Percentiles rank a stretch among this genome's conserved stretches.
Conservation (phyloP, 805 yeast genomes). For the Kluyveromyces aestuarii region DNA sequence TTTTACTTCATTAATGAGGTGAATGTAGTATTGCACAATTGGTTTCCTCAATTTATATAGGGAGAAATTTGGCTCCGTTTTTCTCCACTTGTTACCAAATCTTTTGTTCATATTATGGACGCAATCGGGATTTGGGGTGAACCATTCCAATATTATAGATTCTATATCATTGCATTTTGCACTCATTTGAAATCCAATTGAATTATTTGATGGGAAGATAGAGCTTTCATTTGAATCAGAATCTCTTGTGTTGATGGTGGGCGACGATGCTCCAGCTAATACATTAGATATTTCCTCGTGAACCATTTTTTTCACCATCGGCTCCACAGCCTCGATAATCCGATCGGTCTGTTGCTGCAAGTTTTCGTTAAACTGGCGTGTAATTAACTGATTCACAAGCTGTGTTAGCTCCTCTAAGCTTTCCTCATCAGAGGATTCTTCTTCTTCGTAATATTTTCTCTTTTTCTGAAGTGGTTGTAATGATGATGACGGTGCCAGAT, state of each 20-base stretch:
- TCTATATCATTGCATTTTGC: constrained; percentile 15
- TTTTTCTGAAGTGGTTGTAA: background rate
- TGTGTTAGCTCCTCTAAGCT: constrained; percentile 1
- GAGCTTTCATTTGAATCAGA: background rate
- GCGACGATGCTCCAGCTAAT: background rate
- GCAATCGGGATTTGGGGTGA: constrained; percentile 27
- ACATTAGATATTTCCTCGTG: background rate
- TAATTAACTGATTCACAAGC: constrained; percentile 1
- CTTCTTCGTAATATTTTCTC: background rate
- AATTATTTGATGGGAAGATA: background rate
- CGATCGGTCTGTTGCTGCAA: constrained; percentile 3
- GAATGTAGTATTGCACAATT: constrained; percentile 25
- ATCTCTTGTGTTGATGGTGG: background rate
- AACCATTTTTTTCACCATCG: constrained; percentile 2
- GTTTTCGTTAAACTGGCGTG: constrained; percentile 1
- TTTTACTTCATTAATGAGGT: constrained; percentile 17
- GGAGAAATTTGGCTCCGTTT: constrained; percentile 6
- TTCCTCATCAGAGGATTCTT: background rate
- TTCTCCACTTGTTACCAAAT: constrained; percentile 23
- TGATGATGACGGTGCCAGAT: background rate
- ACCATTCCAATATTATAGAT: constrained; percentile 26
- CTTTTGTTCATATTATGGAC: constrained; percentile 26
- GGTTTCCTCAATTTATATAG: constrained; percentile 22
- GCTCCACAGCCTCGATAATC: constrained; percentile 1
- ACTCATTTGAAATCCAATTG: constrained; percentile 11